Base-by-base conservation (phyloP, 768 basidiomycete genomes). In the Amanita pseudoporphyria region DNA sequence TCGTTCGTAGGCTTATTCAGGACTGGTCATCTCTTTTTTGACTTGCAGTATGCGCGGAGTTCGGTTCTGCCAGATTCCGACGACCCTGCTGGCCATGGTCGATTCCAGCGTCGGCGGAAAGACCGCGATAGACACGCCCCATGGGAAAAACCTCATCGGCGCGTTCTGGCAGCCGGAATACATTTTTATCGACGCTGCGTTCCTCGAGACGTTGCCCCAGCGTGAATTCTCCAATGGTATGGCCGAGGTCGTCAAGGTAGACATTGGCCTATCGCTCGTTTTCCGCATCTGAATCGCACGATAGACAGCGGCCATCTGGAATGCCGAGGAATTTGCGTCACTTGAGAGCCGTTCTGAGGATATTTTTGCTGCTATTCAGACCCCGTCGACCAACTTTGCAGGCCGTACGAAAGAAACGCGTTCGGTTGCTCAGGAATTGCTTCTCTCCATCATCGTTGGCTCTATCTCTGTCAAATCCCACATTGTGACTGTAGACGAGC, bases 301-400 rank as follows among this genome's bases (percentile, higher is more conserved):
- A 7, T 38, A 95, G 95, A 99, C 96, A 21, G 95, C 96, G 5
- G 96, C 94, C n/a, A 98, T 98, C 60, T 97, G 95, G 95, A 81
- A 90, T 64, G 93, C 90, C 58, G 66, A 70, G 54, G 91, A 94
- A 59, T 99, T 99, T 60, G 76, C 82, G 31, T 76, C 82, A 28
- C 81, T 99, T 53, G 96, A 99, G 64, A 84, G 87, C 1, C 80
- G 82, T 39, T 81, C 89, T 1, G 77, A 78, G 22, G 87, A 89
- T 61, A 94, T 97, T 54, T 81, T 88, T 66, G 72, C 82, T 13
- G 93, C 94, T 14, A 87, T 96, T 51, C 80, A 82, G 56, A 76
- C 82, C 1, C 81, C 82, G 2, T 84, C 85, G 50, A 51, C 67
- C 41, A 67, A 81, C 67, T 60, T 68, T 61, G 71, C 79, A 9